phyloP scores from a whole-genome alignment of 78 protist species.

The Bodo saltans region DNA sequence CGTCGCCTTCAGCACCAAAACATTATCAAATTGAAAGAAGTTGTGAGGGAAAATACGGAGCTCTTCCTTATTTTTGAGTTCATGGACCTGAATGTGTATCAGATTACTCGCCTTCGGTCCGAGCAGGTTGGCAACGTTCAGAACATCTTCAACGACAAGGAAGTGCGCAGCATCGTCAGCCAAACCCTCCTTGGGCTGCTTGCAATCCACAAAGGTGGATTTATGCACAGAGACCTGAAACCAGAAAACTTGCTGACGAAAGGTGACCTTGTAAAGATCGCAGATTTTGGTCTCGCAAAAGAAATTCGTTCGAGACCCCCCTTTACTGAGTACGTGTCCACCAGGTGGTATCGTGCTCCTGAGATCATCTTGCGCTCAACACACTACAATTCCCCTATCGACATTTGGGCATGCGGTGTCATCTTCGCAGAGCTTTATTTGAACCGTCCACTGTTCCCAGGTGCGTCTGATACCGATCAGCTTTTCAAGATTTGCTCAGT shows the following conservation, averaged over 20 bases:
- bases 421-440: conserved; percentile 94
- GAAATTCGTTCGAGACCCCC: conserved; percentile 90
- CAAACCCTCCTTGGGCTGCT: background rate
- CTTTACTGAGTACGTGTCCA: conserved; percentile 91
- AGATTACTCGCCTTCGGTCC: conserved; percentile 30
- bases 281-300: conserved; percentile 96
- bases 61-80: conserved; percentile 67
- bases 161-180: background rate
- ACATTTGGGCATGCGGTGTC: conserved; percentile 86
- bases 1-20: conserved; percentile 61
- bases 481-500: conserved; percentile 74
- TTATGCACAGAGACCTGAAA: conserved; percentile 93
- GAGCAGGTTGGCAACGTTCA: background rate
- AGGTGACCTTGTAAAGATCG: conserved; percentile 73
- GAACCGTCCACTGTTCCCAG: conserved; percentile 85
- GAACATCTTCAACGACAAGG: background rate
- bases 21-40: conserved; percentile 56
- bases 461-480: conserved; percentile 81
- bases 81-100: conserved; percentile 52
- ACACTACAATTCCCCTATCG: conserved; percentile 72
- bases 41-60: conserved; percentile 49
- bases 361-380: conserved; percentile 83
- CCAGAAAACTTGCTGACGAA: conserved; percentile 87
- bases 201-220: conserved; percentile 44
- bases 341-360: conserved; percentile 96